A percentile compares a stretch with the other conserved stretches of the same genome.
Conservation (phyloP, 1,284 basidiomycete genomes). For the Tilletia caries region DNA sequence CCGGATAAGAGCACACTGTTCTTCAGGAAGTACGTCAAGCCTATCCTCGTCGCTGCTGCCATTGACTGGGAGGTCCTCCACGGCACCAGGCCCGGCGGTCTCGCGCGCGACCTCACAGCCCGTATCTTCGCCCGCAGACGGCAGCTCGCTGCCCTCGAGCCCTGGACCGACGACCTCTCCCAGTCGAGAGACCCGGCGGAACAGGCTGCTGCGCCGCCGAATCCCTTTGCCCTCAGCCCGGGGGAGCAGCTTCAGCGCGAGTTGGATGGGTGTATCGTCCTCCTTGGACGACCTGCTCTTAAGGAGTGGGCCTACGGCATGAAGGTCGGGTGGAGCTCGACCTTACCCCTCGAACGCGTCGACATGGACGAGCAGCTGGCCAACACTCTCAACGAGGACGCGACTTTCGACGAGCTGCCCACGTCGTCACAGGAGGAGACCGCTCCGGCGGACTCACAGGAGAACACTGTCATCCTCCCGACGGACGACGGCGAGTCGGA, state of each 20-base stretch:
- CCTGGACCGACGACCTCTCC: conserved; percentile 25
- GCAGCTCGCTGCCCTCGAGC: conserved; percentile 48
- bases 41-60: conserved; percentile 86
- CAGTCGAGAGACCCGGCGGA: conserved; percentile 52
- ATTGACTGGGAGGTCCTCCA: conserved; percentile 83
- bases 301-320: conserved; percentile 92
- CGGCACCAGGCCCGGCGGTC: conserved; percentile 79
- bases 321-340: conserved; percentile 71
- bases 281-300: conserved; percentile 84
- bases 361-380: conserved; percentile 69
- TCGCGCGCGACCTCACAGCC: conserved; percentile 71
- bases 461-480: background rate
- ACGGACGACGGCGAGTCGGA: conserved; percentile 31
- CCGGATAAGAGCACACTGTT: conserved; percentile 75
- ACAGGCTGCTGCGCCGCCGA: conserved; percentile 48
- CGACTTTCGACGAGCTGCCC: conserved; percentile 68
- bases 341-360: conserved; percentile 59
- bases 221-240: conserved; percentile 64
- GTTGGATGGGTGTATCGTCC: conserved; percentile 74
- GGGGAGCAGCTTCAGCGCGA: conserved; percentile 64
- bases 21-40: conserved; percentile 97
- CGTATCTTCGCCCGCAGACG: conserved; percentile 67
- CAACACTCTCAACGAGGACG: conserved; percentile 67
- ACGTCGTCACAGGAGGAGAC: conserved; percentile 33
- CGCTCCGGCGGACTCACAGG: conserved; percentile 17